Evolutionary conservation across 129 eudicot species (phyloP), one percentile per base, ranked within the genome.

Genomic region (Centaurea solstitialis): DNA sequence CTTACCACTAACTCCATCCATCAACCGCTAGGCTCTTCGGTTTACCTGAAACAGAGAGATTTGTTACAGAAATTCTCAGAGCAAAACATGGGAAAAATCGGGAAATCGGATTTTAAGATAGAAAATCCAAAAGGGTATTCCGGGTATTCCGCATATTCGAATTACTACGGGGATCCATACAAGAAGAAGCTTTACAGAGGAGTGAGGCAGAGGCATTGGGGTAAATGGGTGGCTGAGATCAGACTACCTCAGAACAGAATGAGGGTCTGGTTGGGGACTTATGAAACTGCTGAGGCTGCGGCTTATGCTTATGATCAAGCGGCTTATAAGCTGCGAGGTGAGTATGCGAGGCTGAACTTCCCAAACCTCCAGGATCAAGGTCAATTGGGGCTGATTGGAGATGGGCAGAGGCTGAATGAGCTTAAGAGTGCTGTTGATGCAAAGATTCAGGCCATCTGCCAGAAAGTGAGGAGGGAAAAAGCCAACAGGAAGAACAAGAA

Each of bases 201-300:
- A 71, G 99, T 95, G 69, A 88, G 99, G 78, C 99, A 95, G 87
- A 88, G 99, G 83, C 95, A 95, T 47, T 91, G 98, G 98, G 99
- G 99, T 0, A 95, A 95, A 80, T 95, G 99, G 98, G 99, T 95
- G 23, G 99, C 99, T 3, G 99, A 95, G 80, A 95, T 95, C 23
- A 87, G 98, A 81, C 90, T 95, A 39, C 98, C 99, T 8, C 99
- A 93, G 67, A 93, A 91, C 74, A 82, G 98, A 77, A 87, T 95
- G 90, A 85, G 99, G 74, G 93, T 95, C 8, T 95, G 99, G 99
- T 85, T 95, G 37, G 99, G 99, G 10, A 95, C 99, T 76, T 95
- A 95, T 33, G 99, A 95, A 39, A 81, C 97, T 6, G 93, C 99
- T 11, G 99, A 95, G 50, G 88, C 92, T 0, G 99, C 99, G 3